phyloP scores from a whole-genome alignment of 2,329 filamentous ascomycete genomes.

The Cladophialophora immunda region DNA sequence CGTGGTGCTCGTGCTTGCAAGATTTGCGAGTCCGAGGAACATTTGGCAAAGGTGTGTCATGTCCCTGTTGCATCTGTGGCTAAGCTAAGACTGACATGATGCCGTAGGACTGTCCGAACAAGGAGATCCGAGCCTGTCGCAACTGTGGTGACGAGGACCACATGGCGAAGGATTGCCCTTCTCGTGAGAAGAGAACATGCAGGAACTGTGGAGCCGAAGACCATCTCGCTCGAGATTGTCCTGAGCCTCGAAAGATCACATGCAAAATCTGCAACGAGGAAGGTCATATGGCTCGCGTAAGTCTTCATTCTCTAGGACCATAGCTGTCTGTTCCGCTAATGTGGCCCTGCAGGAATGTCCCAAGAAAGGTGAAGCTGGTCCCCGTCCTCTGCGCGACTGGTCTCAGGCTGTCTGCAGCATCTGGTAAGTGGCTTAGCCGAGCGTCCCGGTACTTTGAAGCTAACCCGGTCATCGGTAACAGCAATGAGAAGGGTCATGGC shows the following conservation, averaged over 20 bases:
- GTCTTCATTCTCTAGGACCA: neutral
- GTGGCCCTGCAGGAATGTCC: slow-evolving; percentile 26
- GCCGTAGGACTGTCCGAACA: slow-evolving; percentile 36
- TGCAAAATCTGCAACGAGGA: slow-evolving; percentile 55
- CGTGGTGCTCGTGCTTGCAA: slow-evolving; percentile 38
- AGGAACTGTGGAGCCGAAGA: slow-evolving; percentile 62
- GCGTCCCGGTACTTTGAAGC: neutral
- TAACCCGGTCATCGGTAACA: slow-evolving; percentile 9
- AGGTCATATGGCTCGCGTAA: slow-evolving; percentile 28
- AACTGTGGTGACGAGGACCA: slow-evolving; percentile 61
- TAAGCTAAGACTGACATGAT: neutral
- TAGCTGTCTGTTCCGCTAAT: neutral
- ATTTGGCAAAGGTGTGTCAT: slow-evolving; percentile 37
- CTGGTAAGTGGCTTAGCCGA: slow-evolving; percentile 26
- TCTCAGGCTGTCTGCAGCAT: slow-evolving; percentile 32
- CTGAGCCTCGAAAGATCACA: slow-evolving; percentile 46
- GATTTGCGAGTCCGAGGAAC: slow-evolving; percentile 39
- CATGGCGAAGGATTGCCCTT: slow-evolving; percentile 50
- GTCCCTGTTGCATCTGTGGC: neutral
- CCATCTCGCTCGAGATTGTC: slow-evolving; percentile 58
- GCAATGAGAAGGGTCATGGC: slow-evolving; percentile 36
- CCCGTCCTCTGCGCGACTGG: slow-evolving; percentile 31
- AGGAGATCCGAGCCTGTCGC: slow-evolving; percentile 56
- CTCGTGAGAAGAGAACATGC: slow-evolving; percentile 52
- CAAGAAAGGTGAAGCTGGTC: slow-evolving; percentile 27